Conservation (phyloP, 106 monocot species). For the Dioscorea alata region DNA sequence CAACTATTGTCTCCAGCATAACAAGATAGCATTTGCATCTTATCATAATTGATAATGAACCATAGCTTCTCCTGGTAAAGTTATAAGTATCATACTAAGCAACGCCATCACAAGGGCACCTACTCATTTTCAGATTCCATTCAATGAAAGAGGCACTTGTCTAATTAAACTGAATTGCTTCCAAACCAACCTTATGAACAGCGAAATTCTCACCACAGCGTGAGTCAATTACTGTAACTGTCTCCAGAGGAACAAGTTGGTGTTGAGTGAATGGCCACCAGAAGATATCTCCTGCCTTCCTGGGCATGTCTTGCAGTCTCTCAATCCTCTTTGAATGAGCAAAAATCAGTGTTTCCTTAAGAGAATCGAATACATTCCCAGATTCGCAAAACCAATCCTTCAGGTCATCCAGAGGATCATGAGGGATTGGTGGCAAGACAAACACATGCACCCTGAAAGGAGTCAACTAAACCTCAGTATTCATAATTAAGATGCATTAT, state of each 20-base stretch:
- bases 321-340: slow-evolving; percentile 58
- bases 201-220: slow-evolving; percentile 90
- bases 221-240: slow-evolving; percentile 91
- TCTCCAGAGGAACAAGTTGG: slow-evolving; percentile 58
- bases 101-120: too few species aligned
- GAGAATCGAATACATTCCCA: slow-evolving; percentile 51
- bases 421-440: slow-evolving; percentile 66
- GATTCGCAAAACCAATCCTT: slow-evolving; percentile 81
- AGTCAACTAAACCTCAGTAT: not conserved
- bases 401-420: slow-evolving; percentile 64
- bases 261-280: slow-evolving; percentile 99
- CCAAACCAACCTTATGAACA: slow-evolving; percentile 67
- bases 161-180: not conserved
- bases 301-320: slow-evolving; percentile 61
- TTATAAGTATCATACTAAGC: too few species aligned
- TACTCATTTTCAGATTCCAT: too few species aligned
- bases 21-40: too few species aligned
- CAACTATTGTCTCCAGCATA: too few species aligned
- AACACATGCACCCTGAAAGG: slow-evolving; percentile 60
- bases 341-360: slow-evolving; percentile 44
- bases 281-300: slow-evolving; percentile 61
- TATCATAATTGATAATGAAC: too few species aligned
- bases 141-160: too few species aligned
- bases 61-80: too few species aligned
- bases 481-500: too few species aligned